Conservation (phyloP, 1,284 basidiomycete species). For the Porogramme epimiltina region DNA sequence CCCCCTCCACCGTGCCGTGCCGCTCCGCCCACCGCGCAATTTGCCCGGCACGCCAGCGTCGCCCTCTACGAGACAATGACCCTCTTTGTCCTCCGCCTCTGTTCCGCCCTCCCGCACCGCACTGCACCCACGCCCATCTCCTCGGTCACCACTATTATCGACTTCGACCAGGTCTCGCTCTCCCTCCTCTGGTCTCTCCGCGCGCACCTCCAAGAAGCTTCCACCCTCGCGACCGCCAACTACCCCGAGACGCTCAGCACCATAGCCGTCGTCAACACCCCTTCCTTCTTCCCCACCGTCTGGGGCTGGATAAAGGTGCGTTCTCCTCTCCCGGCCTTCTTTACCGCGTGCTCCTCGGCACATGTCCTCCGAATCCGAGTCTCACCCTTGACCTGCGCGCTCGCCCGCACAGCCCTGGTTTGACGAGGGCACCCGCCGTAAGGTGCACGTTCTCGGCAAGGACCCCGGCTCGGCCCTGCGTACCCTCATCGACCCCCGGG, state of each 20-base stretch:
- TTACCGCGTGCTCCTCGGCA: neutral
- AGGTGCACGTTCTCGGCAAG: conserved; percentile 68
- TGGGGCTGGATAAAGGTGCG: conserved; percentile 79
- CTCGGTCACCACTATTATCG: conserved; percentile 72
- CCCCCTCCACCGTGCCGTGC: too few relatives aligned
- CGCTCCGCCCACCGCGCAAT: too few relatives aligned
- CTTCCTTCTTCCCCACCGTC: conserved; percentile 74
- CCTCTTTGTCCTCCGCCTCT: conserved; percentile 65
- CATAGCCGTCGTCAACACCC: conserved; percentile 73
- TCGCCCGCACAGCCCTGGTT: conserved; percentile 59
- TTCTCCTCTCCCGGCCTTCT: neutral
- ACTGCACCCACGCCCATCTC: conserved; percentile 58
- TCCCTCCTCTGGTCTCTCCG: conserved; percentile 68
- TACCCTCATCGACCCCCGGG: conserved; percentile 51
- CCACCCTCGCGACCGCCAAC: conserved; percentile 71
- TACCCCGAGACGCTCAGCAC: conserved; percentile 75
- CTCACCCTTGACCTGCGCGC: too few relatives aligned
- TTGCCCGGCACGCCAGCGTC: conserved; percentile 36
- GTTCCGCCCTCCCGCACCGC: conserved; percentile 61
- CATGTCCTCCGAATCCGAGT: neutral
- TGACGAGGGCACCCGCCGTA: conserved; percentile 71
- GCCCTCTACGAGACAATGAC: conserved; percentile 68
- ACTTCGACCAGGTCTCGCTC: conserved; percentile 63
- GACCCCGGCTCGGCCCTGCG: conserved; percentile 53
- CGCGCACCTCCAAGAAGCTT: conserved; percentile 72